These are phyloP conservation scores for Nicotiana rustica DNA, from an alignment of 305 asterid species.

Conservation along the genomic window DNA sequence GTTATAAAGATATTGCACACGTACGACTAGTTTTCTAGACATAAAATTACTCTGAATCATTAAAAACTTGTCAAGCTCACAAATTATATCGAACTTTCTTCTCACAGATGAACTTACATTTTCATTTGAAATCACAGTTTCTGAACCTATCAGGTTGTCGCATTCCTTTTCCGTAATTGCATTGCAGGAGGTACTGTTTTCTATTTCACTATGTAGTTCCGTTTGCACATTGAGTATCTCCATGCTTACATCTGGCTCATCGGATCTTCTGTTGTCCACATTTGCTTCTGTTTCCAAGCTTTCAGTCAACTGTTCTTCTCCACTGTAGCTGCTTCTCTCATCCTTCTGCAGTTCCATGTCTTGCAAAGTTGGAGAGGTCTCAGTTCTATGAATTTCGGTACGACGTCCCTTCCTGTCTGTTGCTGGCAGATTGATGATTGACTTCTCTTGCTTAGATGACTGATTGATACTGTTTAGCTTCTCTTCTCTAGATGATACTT, in stretches of 20 bases:
- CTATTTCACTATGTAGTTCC: slow-evolving; percentile 42
- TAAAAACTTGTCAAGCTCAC: background rate
- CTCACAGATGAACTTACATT: slow-evolving; percentile 49
- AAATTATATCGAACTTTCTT: background rate
- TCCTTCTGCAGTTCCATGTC: slow-evolving; percentile 56
- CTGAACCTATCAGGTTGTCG: slow-evolving; percentile 40
- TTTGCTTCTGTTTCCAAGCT: slow-evolving; percentile 35
- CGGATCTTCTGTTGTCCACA: slow-evolving; percentile 17
- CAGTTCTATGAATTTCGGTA: slow-evolving; percentile 46
- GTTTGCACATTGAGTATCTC: slow-evolving; percentile 40
- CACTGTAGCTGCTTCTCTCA: slow-evolving; percentile 41
- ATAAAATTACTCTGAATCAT: background rate
- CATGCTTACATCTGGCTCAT: slow-evolving; percentile 37
- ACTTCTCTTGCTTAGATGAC: slow-evolving; percentile 42
- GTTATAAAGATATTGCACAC: slow-evolving; percentile 13
- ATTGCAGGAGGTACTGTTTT: slow-evolving; percentile 37
- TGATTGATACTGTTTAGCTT: slow-evolving; percentile 32
- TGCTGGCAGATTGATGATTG: slow-evolving; percentile 40
- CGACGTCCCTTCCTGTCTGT: slow-evolving; percentile 43
- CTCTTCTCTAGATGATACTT: slow-evolving; percentile 28
- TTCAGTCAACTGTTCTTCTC: slow-evolving; percentile 42
- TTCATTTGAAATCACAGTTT: slow-evolving; percentile 40
- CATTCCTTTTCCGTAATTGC: slow-evolving; percentile 47
- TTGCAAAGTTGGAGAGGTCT: slow-evolving; percentile 49
- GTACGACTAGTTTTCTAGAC: background rate